These are phyloP conservation scores for Solanum aculeatissimum DNA, from an alignment of 305 asterid genomes.

Conservation along the genomic window DNA sequence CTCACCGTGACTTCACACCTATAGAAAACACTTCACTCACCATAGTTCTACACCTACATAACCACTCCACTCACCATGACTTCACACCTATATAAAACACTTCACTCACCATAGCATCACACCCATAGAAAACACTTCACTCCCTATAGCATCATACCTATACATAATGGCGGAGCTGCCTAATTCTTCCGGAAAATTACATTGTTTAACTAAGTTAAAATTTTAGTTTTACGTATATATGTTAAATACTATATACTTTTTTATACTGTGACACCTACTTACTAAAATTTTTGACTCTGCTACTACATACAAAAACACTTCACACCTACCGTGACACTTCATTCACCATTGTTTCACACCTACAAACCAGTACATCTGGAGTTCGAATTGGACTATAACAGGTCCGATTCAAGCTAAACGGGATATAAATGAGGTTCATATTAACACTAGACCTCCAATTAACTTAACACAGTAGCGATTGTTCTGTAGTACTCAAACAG, in stretches of 20 bases:
- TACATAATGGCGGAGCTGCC: not conserved
- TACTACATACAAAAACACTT: not conserved
- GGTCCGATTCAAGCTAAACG: not conserved
- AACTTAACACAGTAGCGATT: not conserved
- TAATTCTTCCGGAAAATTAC: not conserved
- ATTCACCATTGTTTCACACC: not conserved
- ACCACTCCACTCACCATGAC: not conserved
- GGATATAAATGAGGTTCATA: not conserved
- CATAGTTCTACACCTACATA: not conserved
- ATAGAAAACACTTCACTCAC: not conserved
- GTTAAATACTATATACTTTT: not conserved
- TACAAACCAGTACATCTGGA: not conserved
- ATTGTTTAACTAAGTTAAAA: not conserved
- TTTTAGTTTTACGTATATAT: not conserved
- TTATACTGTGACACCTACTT: not conserved
- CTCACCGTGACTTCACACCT: not conserved
- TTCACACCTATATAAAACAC: not conserved
- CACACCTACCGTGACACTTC: no score
- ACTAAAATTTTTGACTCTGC: not conserved
- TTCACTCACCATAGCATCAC: not conserved
- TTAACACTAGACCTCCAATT: not conserved
- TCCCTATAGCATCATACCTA: not conserved
- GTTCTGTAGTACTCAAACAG: not conserved
- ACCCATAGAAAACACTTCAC: not conserved
- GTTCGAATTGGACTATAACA: not conserved